Conservation (phyloP, 495 filamentous ascomycete genomes). For the Penicillium verhagenii region DNA sequence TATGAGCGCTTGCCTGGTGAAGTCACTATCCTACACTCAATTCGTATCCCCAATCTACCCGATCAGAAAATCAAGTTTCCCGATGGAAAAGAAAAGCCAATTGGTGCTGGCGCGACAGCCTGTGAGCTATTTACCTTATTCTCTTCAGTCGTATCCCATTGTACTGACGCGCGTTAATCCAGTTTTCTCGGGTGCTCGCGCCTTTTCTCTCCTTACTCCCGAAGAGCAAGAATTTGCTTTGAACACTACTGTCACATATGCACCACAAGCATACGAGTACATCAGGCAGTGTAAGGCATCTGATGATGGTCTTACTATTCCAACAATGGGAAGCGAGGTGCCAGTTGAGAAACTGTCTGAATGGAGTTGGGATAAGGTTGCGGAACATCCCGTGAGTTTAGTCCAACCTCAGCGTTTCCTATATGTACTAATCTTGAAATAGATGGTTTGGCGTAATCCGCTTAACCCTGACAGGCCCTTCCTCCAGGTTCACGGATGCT, state of each 20-base stretch:
- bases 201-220: slow-evolving; percentile 1
- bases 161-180: not conserved
- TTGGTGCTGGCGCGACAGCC: slow-evolving; percentile 13
- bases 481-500: slow-evolving; percentile 14
- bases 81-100: slow-evolving; percentile 9
- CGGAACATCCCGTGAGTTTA: slow-evolving; percentile 11
- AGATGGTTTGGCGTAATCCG: slow-evolving; percentile 16
- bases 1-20: slow-evolving; percentile 13
- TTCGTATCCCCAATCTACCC: slow-evolving; percentile 10
- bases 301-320: slow-evolving; percentile 8
- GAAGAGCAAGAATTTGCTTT: slow-evolving; percentile 13
- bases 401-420: not conserved
- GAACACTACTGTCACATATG: slow-evolving; percentile 14
- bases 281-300: slow-evolving; percentile 14
- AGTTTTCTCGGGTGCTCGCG: slow-evolving; percentile 16
- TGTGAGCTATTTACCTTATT: not conserved
- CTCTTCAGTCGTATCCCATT: not conserved
- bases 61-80: slow-evolving; percentile 15
- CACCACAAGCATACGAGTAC: slow-evolving; percentile 13
- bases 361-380: slow-evolving; percentile 13
- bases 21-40: slow-evolving; percentile 14
- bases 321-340: slow-evolving; percentile 4
- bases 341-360: slow-evolving; percentile 8
- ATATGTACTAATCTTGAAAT: not conserved
- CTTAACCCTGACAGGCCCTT: slow-evolving; percentile 14